Conservation (phyloP, 1,284 basidiomycete species). For the Ceratobasidium sp. region DNA sequence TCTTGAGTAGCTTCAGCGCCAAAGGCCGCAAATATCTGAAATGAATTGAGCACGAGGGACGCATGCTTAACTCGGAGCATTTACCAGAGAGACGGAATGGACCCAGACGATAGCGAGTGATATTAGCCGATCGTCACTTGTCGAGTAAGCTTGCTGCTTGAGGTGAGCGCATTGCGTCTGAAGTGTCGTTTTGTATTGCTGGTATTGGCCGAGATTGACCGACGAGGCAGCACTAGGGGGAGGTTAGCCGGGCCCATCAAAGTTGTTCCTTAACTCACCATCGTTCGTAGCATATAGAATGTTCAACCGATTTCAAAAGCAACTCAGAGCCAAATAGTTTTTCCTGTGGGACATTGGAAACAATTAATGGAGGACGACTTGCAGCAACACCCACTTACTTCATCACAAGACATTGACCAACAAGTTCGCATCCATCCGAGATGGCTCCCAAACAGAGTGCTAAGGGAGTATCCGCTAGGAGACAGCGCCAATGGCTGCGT, state of each 20-base stretch:
- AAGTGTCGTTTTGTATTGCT: constrained; percentile 8
- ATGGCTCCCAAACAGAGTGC: constrained; percentile 15
- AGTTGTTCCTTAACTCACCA: constrained; percentile 7
- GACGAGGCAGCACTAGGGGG: constrained; percentile 12
- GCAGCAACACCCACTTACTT: background rate
- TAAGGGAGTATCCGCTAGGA: background rate
- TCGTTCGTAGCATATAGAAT: constrained; percentile 19
- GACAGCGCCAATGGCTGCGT: background rate
- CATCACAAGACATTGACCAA: background rate
- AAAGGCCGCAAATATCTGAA: constrained; percentile 25
- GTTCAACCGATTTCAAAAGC: constrained; percentile 26
- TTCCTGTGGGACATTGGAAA: background rate
- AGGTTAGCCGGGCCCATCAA: background rate
- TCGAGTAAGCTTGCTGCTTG: constrained; percentile 10
- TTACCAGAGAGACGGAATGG: constrained; percentile 23
- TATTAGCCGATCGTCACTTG: constrained; percentile 9
- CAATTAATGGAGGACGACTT: background rate
- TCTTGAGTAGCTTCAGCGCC: background rate
- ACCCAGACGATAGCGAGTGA: constrained; percentile 34
- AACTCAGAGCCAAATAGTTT: background rate
- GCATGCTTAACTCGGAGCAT: background rate
- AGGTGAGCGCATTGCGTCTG: constrained; percentile 19
- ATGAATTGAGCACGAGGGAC: background rate
- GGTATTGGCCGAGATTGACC: constrained; percentile 4
- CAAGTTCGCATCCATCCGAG: constrained; percentile 31